Conservation (phyloP, 495 filamentous ascomycete species). For the Cudoniella acicularis region DNA sequence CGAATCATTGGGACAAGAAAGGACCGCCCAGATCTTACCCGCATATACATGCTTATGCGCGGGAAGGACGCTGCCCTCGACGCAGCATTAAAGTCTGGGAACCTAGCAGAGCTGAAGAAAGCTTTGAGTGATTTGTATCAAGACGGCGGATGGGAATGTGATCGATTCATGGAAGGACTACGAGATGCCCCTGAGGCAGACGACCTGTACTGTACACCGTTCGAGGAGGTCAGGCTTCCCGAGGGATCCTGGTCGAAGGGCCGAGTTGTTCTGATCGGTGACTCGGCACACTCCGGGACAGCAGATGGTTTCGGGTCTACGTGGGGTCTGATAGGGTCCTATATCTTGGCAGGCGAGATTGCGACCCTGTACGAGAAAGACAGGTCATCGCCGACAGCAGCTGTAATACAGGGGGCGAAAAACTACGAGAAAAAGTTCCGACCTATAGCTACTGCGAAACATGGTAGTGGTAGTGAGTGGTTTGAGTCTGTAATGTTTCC, state of each 20-base stretch:
- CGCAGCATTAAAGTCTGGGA: no score
- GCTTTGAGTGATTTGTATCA: conserved; percentile 36
- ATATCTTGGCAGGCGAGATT: conserved; percentile 52
- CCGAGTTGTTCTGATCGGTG: not conserved
- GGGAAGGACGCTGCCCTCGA: conserved; percentile 16
- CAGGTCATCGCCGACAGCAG: not conserved
- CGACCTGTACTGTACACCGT: conserved; percentile 42
- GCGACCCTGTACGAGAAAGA: no score
- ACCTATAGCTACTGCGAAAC: conserved; percentile 32
- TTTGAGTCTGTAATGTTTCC: conserved; percentile 25
- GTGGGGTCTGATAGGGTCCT: conserved; percentile 42
- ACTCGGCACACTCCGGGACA: conserved; percentile 15
- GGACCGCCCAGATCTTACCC: conserved; percentile 17
- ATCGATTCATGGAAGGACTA: conserved; percentile 36
- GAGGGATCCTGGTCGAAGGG: conserved; percentile 36
- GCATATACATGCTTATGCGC: conserved; percentile 23
- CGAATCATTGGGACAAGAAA: conserved; percentile 30
- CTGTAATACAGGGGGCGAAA: not conserved
- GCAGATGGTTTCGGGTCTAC: conserved; percentile 51
- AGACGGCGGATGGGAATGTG: conserved; percentile 41
- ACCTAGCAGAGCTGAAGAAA: conserved; percentile 42
- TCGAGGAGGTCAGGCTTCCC: conserved; percentile 33
- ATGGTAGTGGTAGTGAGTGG: conserved; percentile 25
- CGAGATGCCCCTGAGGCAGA: conserved; percentile 30
- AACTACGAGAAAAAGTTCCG: not conserved